These are phyloP conservation scores for Cyclotella cryptica DNA, from an alignment of 108 stramenopile species.

Conservation along the genomic window DNA sequence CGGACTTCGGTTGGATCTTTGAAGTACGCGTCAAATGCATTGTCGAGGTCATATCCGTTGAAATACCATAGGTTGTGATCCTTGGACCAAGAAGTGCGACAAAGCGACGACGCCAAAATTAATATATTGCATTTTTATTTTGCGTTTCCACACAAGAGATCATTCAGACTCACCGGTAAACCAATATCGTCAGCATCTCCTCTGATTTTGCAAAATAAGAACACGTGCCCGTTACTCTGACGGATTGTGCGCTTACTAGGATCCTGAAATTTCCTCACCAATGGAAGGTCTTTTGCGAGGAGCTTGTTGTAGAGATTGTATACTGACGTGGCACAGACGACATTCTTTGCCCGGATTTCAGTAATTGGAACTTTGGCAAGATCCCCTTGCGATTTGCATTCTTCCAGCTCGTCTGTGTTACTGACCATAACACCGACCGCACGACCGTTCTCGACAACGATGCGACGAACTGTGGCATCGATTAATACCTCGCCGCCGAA, in stretches of 20 bases:
- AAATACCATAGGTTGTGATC: constrained; percentile 57
- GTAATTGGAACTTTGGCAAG: constrained; percentile 18
- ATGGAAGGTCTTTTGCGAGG: constrained; percentile 51
- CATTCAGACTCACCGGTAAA: constrained; percentile 8
- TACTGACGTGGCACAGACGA: constrained; percentile 56
- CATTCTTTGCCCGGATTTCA: constrained; percentile 52
- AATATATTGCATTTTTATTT: no score
- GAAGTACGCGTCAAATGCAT: constrained; percentile 48
- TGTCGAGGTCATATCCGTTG: constrained; percentile 52
- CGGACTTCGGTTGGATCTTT: constrained; percentile 46
- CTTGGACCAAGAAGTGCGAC: no score
- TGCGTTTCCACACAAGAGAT: no score
- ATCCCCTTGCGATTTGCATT: constrained; percentile 50
- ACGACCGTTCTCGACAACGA: constrained; percentile 46
- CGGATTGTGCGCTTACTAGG: constrained; percentile 36
- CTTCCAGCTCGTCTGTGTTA: constrained; percentile 54
- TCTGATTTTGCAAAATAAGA: constrained; percentile 51
- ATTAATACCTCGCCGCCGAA: constrained; percentile 52
- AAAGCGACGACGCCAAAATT: no score
- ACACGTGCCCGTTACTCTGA: constrained; percentile 51
- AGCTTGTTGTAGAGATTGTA: constrained; percentile 53
- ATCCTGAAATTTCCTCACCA: constrained; percentile 49
- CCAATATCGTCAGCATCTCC: constrained; percentile 51
- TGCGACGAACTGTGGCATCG: constrained; percentile 46
- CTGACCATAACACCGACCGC: constrained; percentile 53